Conservation (phyloP, 2,329 filamentous ascomycete species). For the Dactylellina sp. region DNA sequence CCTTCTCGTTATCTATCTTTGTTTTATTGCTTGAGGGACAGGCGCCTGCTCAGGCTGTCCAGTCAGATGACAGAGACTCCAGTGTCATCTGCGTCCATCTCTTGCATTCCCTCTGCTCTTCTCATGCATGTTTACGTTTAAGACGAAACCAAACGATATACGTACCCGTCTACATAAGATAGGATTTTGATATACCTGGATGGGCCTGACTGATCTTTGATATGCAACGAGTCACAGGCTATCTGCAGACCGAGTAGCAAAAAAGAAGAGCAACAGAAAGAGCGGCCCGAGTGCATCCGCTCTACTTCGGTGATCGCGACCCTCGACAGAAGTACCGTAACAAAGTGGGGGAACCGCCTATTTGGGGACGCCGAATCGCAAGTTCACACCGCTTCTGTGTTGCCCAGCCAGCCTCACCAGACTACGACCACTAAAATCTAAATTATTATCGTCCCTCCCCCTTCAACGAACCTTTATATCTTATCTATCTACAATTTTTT, state of each 20-base stretch:
- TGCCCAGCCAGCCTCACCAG: slow-evolving; percentile 50
- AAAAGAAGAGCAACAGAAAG: slow-evolving; percentile 9
- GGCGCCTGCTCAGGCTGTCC: slow-evolving; percentile 49
- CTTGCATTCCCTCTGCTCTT: slow-evolving; percentile 21
- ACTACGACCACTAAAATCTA: slow-evolving; percentile 2
- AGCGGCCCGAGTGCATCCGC: slow-evolving; percentile 20
- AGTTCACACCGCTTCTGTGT: slow-evolving; percentile 17
- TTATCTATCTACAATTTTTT: slow-evolving; percentile 13
- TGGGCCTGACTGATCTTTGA: not conserved
- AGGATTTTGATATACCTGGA: not conserved
- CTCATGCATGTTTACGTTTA: slow-evolving; percentile 5
- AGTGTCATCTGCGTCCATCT: slow-evolving; percentile 49
- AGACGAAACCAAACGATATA: slow-evolving; percentile 23
- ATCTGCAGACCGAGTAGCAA: not conserved
- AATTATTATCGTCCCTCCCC: slow-evolving; percentile 7
- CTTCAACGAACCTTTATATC: slow-evolving; percentile 4
- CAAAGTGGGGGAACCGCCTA: slow-evolving; percentile 39
- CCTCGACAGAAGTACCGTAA: slow-evolving; percentile 6
- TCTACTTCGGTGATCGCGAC: slow-evolving; percentile 36
- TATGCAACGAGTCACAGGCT: not conserved
- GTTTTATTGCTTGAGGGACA: not conserved
- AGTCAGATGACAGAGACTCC: slow-evolving; percentile 48
- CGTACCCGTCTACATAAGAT: slow-evolving; percentile 3
- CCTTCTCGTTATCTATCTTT: not conserved
- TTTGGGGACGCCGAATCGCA: slow-evolving; percentile 33